These are phyloP conservation scores for Carex arenaria DNA, from an alignment of 202 grass and related monocot genomes.

Conservation along the genomic window DNA sequence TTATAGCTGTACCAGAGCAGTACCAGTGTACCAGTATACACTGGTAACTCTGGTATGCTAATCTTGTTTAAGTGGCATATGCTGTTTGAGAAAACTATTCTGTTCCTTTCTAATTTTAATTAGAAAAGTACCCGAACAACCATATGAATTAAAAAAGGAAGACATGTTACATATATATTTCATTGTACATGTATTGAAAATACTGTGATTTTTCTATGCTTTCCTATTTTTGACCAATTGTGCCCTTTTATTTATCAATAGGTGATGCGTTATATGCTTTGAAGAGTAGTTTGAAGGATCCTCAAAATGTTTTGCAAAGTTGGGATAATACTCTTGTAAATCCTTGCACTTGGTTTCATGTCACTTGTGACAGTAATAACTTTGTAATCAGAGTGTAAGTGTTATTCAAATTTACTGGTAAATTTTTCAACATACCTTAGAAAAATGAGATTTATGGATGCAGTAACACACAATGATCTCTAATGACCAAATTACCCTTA, in stretches of 20 bases:
- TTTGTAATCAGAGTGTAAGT: conserved; percentile 97
- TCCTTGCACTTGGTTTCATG: conserved; percentile 99
- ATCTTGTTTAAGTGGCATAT: too few species aligned
- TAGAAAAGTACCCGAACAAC: neutral
- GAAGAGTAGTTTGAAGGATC: conserved; percentile 62
- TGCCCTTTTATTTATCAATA: conserved; percentile 22
- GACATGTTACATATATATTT: too few species aligned
- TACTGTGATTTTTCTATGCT: neutral
- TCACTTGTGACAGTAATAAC: conserved; percentile 84
- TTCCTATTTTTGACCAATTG: neutral
- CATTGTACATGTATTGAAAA: too few species aligned
- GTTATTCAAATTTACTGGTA: neutral
- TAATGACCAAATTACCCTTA: neutral
- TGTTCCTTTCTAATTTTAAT: neutral
- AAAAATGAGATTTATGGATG: neutral
- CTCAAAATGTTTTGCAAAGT: conserved; percentile 73
- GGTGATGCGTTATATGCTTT: conserved; percentile 81
- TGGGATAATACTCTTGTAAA: conserved; percentile 93
- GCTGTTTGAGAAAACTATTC: too few species aligned
- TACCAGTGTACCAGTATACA: neutral
- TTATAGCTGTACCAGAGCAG: too few species aligned
- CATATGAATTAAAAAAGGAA: too few species aligned
- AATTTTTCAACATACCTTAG: neutral
- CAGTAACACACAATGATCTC: neutral
- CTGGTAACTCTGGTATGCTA: neutral